Conservation (phyloP, 2,329 filamentous ascomycete genomes). For the Penicillium brasilianum region DNA sequence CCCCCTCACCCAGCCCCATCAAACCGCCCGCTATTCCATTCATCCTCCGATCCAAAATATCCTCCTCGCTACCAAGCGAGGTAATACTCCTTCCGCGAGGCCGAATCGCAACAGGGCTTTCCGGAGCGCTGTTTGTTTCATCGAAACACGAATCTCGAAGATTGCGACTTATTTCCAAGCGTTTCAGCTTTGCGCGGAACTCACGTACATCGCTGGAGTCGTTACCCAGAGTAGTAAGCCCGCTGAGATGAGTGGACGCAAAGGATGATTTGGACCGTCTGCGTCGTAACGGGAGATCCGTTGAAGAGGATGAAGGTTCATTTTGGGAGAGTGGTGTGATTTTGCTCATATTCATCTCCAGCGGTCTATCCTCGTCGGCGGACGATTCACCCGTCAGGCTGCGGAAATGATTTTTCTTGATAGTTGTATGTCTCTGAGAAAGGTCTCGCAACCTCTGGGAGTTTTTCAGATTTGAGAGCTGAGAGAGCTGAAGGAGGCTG, state of each 20-base stretch:
- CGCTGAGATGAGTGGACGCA: slow-evolving; percentile 22
- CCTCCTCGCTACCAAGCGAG: slow-evolving; percentile 61
- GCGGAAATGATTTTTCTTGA: slow-evolving; percentile 48
- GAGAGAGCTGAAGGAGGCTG: slow-evolving; percentile 21
- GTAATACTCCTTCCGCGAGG: slow-evolving; percentile 52
- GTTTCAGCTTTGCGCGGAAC: slow-evolving; percentile 29
- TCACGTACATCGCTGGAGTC: slow-evolving; percentile 17
- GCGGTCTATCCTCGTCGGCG: slow-evolving; percentile 77
- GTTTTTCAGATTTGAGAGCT: neutral
- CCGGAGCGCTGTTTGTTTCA: slow-evolving; percentile 28
- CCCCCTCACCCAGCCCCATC: slow-evolving; percentile 52
- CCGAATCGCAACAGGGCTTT: slow-evolving; percentile 27
- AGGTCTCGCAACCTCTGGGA: slow-evolving; percentile 7
- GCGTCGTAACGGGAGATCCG: slow-evolving; percentile 18
- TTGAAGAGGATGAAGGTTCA: slow-evolving; percentile 14
- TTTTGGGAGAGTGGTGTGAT: slow-evolving; percentile 36
- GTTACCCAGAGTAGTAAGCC: slow-evolving; percentile 19
- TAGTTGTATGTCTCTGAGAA: slow-evolving; percentile 10
- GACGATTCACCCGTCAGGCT: slow-evolving; percentile 63
- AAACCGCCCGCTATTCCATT: slow-evolving; percentile 58
- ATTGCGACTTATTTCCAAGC: slow-evolving; percentile 21
- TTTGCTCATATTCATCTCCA: slow-evolving; percentile 75
- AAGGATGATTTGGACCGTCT: slow-evolving; percentile 26
- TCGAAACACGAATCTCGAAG: slow-evolving; percentile 20
- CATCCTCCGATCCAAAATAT: slow-evolving; percentile 62